Base-by-base conservation (phyloP, 352 stramenopile species). In the Globisporangium megalacanthum region DNA sequence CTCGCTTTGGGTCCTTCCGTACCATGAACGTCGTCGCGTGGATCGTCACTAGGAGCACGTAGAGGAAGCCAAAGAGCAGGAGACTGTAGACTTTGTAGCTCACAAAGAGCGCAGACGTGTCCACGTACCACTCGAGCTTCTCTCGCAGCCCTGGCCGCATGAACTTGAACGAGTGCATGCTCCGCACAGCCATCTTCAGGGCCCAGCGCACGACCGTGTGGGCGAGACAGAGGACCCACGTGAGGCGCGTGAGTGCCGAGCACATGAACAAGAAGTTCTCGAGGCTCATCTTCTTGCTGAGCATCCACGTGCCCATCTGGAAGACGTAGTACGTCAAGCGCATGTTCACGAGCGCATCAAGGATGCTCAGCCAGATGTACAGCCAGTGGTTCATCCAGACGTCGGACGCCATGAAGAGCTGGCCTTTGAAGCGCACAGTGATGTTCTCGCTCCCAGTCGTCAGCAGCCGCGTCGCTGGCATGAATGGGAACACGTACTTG, bases 101-200 rank as follows among this genome's bases (percentile, higher is more conserved):
- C 39, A 69, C 45, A 49, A 77, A 68, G 13, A 76, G 39, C 10
- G 60, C 54, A 7, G 53, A 52, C 10, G 49, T 57, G 33, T 80
- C 69, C 1, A 77, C 49, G 37, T 62, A 71, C 64, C 60, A 75
- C 31, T 72, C 68, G 17, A 74, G 33, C 5, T 61, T 57, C 8
- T 64, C 42, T 0, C 58, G 63, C 4, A 56, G 14, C 2, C 14
- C 31, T 4, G 55, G 15, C 0, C 60, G 62, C 44, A 73, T 33
- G 35, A 65, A 9, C 79, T 73, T 65, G 72, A 97, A 50, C 80
- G 88, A 61, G 93, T 95, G 72, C 93, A 98, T 66, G 54, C 90
- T 36, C 77, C 91, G 17, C 66, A 67, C 52, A 4, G 29, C 19
- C 11, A 83, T 2, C 37, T 84, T 84, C 11, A 79, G 42, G 2